phyloP scores from a whole-genome alignment of 2,329 filamentous ascomycete species.

The Fusarium sp. region DNA sequence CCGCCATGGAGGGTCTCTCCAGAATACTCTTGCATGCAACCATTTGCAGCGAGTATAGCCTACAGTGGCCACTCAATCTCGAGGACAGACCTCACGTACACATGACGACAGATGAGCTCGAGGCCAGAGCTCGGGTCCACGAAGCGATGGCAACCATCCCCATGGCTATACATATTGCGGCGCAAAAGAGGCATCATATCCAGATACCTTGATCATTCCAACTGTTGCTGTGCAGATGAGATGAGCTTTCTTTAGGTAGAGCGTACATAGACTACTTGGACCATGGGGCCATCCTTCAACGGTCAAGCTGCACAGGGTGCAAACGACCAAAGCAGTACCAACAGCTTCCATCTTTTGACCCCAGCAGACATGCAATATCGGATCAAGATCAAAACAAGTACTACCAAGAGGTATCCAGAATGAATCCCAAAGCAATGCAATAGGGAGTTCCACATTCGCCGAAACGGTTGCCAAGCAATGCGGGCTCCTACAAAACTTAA shows the following conservation, averaged over 20 bases:
- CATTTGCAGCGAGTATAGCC: background rate
- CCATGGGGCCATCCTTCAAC: background rate
- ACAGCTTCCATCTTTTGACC: background rate
- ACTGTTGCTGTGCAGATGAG: background rate
- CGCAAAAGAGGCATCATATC: background rate
- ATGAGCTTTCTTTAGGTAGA: background rate
- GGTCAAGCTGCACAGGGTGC: background rate
- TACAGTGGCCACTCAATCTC: background rate
- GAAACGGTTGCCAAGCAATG: too few species aligned
- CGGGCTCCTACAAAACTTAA: too few species aligned
- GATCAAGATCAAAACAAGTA: background rate
- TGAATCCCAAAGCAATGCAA: background rate
- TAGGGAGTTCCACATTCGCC: background rate
- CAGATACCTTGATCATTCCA: too few species aligned
- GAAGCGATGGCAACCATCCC: background rate
- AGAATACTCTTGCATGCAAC: background rate
- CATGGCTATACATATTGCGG: background rate
- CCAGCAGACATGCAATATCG: background rate
- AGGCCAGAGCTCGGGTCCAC: background rate
- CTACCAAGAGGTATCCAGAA: background rate
- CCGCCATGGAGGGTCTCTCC: background rate
- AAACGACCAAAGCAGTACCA: background rate
- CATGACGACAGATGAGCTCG: background rate
- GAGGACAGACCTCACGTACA: background rate
- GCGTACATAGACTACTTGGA: background rate